Evolutionary conservation across 2,329 filamentous ascomycete genomes (phyloP), one percentile per base, ranked within the genome.

Genomic region (Neospermospora avenae): DNA sequence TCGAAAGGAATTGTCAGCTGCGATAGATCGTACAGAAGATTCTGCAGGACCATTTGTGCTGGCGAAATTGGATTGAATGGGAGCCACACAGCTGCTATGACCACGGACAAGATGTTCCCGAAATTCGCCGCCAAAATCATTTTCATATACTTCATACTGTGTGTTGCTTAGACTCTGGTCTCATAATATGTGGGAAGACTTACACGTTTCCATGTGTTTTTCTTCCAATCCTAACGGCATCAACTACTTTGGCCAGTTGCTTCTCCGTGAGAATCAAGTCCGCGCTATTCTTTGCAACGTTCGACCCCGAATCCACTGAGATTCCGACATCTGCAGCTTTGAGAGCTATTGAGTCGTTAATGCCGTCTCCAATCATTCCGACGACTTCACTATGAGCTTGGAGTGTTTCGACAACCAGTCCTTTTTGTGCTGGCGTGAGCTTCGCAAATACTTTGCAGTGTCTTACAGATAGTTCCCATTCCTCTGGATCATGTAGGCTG

Each of bases 381-480:
- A 62, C 56, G 44, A 62, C 53, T 24, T 63, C 39, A 6, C 52
- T 39, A 24, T 59, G 37, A 22, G n/a, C 49, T 67, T 76, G 78
- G 42, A 84, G 67, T 0, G 77, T 20, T 5, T 52, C 41, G 42
- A 64, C 55, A 11, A 59, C 59, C 42, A 57, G 22, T 16, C 49
- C 57, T 59, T 14, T 53, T 41, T 1, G 73, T 73, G 4, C 76
- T 63, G 5, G 68, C 55, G 6, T 63, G 61, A 64, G 59, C 18
- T 64, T 64, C 10, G 62, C 59, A 35, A 55, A 62, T 14, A 64
- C 4, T 48, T 62, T 64, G 54, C 62, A 64, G n/a, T 57, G 55
- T 42, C 55, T 60, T 34, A 58, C 55, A 10, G 25, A 16, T 10
- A 42, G 14, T 22, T 52, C 24, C 31, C 49, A 59, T 18, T 62